Conservation (phyloP, 768 basidiomycete genomes). For the Leccinum pellstonianum region DNA sequence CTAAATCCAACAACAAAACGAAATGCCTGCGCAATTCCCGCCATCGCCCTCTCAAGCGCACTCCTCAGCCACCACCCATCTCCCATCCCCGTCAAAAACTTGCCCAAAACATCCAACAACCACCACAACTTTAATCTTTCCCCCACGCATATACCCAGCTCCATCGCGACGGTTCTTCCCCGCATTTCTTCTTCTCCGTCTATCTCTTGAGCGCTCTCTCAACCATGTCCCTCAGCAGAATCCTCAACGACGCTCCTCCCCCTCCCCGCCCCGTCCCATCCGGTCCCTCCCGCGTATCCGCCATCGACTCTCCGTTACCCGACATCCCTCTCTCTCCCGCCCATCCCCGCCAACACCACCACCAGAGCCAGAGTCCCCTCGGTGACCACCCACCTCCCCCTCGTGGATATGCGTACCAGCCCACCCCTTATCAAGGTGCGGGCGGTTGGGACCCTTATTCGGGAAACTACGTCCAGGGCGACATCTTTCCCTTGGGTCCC, state of each 20-base stretch:
- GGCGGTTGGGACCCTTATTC: conserved; percentile 40
- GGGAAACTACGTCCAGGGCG: conserved; percentile 38
- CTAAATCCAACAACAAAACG: conserved; percentile 39
- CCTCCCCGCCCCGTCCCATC: conserved; percentile 34
- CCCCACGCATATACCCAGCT: background rate
- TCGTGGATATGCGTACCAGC: conserved; percentile 38
- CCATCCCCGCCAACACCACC: conserved; percentile 25
- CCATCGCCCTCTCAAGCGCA: conserved; percentile 27
- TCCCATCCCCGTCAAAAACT: background rate
- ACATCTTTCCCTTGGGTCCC: conserved; percentile 37
- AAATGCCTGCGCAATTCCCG: conserved; percentile 35
- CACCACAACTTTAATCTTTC: background rate
- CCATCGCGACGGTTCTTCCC: background rate
- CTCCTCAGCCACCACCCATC: conserved; percentile 18
- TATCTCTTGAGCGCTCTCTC: conserved; percentile 5
- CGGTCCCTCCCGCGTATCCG: conserved; percentile 18
- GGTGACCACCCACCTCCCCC: conserved; percentile 33
- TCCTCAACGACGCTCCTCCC: conserved; percentile 73
- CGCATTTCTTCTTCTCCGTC: background rate
- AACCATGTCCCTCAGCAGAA: conserved; percentile 73
- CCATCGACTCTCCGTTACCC: conserved; percentile 15
- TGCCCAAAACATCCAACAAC: background rate
- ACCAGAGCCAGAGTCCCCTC: conserved; percentile 30
- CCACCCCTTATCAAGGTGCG: conserved; percentile 38
- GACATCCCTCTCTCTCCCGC: conserved; percentile 19